Base-by-base conservation (phyloP, 1,284 basidiomycete species). In the Sparassis latifolia region DNA sequence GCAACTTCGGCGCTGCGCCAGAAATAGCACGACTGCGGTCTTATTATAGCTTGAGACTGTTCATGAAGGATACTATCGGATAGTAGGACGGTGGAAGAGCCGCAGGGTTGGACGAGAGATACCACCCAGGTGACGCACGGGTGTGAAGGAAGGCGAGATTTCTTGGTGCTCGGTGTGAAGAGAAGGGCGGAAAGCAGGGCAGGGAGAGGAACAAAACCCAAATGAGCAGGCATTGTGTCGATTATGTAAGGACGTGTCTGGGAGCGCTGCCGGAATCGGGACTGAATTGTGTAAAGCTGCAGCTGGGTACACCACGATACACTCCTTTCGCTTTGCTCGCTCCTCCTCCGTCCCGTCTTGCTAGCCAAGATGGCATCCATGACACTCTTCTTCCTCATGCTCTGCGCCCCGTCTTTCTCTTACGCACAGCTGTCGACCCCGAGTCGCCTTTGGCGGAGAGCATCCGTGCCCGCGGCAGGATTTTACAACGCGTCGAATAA, bases 401-500 rank as follows among this genome's bases (percentile, higher is more conserved):
- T 65, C 44, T 63, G 61, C 45, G 52, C 58, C 35, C 59, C 62
- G 3, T 42, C 57, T 4, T 47, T 63, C 46, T 51, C 59, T 10
- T 45, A 56, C 10, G 56, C 47, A 3, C 30, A 33, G 20, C 44
- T 52, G 1, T 42, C 53, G 20, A 48, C 60, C 29, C 57, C 62
- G 33, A 60, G 48, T 37, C 57, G 60, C 20, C 52, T 65, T 40
- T 58, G 46, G 52, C 59, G 56, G 40, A 60, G 66, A 44, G 56
- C 48, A 29, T 49, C 47, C 43, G 60, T 64, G n/a, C 67, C 68
- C 9, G 52, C 65, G 42, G 53, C 50, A 42, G 79, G 80, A 6
- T 81, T 74, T 57, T 76, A 69, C 54, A 66, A 71, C 56, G 78
- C 78, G 1, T 55, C 56, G 32, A 48, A 60, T 32, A 62, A 59